These are phyloP conservation scores for Gentiana macrophylla DNA, from an alignment of 257 asterid species.

Conservation along the genomic window DNA sequence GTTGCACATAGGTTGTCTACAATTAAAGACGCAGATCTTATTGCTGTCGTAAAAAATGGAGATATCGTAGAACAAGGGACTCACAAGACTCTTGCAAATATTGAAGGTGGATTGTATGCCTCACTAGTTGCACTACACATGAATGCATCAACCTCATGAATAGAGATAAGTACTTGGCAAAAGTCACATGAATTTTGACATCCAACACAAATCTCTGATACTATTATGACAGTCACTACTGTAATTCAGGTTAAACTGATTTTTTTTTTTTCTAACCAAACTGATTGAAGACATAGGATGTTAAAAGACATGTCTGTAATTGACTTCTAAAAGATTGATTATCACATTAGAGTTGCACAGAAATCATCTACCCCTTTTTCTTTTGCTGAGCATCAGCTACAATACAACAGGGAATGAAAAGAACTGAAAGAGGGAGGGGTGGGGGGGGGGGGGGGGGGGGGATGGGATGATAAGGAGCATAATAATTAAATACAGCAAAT, in stretches of 20 bases:
- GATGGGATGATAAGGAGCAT: too few relatives aligned
- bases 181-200: too few relatives aligned
- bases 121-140: conserved; percentile 63
- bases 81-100: conserved; percentile 51
- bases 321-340: too few relatives aligned
- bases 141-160: conserved; percentile 9
- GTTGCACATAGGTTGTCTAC: conserved; percentile 88
- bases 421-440: background rate
- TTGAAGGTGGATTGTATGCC: conserved; percentile 59
- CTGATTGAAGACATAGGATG: too few relatives aligned
- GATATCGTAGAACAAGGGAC: conserved; percentile 73
- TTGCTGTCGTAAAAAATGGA: conserved; percentile 80
- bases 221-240: too few relatives aligned
- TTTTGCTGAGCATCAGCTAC: background rate
- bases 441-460: background rate
- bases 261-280: too few relatives aligned
- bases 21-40: conserved; percentile 60
- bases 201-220: too few relatives aligned
- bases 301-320: too few relatives aligned
- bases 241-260: too few relatives aligned
- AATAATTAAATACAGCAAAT: conserved; percentile 1
- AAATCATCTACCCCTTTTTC: background rate
- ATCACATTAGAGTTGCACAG: too few relatives aligned
- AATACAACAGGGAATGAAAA: background rate
- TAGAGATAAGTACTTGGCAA: too few relatives aligned